phyloP scores from a whole-genome alignment of 129 eudicot genomes.

The Flaveria sonorensis region DNA sequence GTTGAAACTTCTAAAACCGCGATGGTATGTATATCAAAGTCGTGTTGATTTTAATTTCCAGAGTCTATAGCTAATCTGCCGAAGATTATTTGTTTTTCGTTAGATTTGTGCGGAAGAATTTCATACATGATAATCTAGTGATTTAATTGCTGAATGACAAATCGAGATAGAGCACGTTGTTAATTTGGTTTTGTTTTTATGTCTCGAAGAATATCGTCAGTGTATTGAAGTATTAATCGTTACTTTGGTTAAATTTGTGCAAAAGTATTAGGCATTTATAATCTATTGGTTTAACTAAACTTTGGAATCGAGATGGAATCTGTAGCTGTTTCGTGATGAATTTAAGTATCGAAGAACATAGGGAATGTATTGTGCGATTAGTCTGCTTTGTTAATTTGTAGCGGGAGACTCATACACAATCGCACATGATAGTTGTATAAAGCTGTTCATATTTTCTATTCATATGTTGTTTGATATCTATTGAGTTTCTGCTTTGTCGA shows the following conservation, averaged over 20 bases:
- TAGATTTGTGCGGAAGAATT: background rate
- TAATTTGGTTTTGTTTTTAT: background rate
- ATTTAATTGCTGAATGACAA: background rate
- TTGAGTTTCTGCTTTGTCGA: background rate
- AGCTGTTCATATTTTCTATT: constrained; percentile 5
- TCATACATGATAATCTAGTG: background rate
- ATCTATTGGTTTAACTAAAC: background rate
- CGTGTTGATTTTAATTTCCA: background rate
- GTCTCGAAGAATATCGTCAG: background rate
- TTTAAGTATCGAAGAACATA: background rate
- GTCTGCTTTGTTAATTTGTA: background rate
- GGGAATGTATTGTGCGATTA: background rate
- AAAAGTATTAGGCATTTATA: background rate
- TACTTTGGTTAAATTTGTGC: background rate
- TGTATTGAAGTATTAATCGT: background rate
- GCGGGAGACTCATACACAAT: constrained; percentile 1
- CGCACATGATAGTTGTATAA: background rate
- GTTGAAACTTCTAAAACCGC: constrained; percentile 1
- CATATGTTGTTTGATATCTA: constrained; percentile 3
- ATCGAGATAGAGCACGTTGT: background rate
- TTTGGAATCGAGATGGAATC: background rate
- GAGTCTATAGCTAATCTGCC: background rate
- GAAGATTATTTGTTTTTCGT: background rate
- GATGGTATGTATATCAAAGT: constrained; percentile 22
- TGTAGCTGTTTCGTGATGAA: background rate